Base-by-base conservation (phyloP, 768 basidiomycete species). In the Serendipita sp. region DNA sequence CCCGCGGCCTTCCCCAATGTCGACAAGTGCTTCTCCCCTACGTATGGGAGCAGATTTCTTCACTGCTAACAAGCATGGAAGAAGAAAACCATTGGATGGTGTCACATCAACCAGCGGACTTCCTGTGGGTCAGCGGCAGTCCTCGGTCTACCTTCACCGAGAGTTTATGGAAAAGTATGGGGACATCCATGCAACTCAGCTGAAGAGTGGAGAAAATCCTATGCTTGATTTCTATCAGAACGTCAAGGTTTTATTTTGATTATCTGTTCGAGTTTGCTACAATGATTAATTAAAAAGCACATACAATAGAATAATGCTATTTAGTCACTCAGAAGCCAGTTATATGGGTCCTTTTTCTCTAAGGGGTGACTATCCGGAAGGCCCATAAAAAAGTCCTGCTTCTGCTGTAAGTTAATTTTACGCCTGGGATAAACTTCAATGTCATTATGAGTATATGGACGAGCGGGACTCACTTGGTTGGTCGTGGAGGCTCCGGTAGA, bases 131-230 rank as follows among this genome's bases (percentile, higher is more conserved):
- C 89, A 88, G 74, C 83, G 83, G 66, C 89, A 84, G 77, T 89
- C 84, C 64, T 84, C 79, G 72, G 89, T 99, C 54, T 91, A 88
- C 71, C 85, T 83, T 10, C 95, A 99, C 71, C 79, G 85, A 45
- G 88, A 94, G 73, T 98, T 98, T 72, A 76, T 97, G 78, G 80
- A 82, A 70, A 86, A 86, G 54, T 98, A 91, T 72, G 92, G 84
- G 45, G 85, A 92, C 66, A 71, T 91, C 38, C 77, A 76, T 66
- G 78, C 76, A 73, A 96, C 95, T 24, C 79, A 78, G 51, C 74
- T 92, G 64, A 78, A 76, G 67, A 93, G 82, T 72, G 91, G 93
- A 62, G 89, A 89, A 75, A 94, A 93, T 72, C 90, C 93, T 4
- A 79, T 96, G 79, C 71, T 93, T 65, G 84, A 86, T 69, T 93